Conservation (phyloP, 1,284 basidiomycete genomes). For the Xanthoconium separans region DNA sequence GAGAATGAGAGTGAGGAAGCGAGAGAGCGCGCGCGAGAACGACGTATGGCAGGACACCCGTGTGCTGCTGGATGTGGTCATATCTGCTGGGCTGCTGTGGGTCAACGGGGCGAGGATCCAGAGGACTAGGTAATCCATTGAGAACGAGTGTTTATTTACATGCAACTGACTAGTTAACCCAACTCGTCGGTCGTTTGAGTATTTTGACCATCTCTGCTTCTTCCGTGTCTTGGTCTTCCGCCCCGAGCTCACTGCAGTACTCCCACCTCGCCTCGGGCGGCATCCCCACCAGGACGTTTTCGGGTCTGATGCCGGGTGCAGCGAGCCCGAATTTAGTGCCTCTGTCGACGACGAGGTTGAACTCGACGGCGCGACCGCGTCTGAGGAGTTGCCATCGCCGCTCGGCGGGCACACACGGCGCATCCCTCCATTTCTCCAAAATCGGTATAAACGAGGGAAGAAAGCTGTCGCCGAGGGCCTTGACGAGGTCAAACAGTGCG, state of each 20-base stretch:
- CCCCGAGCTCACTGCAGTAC: constrained; percentile 79
- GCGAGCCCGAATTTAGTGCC: constrained; percentile 86
- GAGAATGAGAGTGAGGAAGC: constrained; percentile 8
- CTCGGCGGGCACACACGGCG: constrained; percentile 37
- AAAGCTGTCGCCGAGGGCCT: constrained; percentile 71
- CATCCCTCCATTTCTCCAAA: constrained; percentile 60
- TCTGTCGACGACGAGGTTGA: constrained; percentile 85
- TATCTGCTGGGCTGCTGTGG: constrained; percentile 52
- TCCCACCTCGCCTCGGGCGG: constrained; percentile 91
- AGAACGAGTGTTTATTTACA: no score
- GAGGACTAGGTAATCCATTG: background rate
- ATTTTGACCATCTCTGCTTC: constrained; percentile 70
- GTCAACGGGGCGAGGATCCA: constrained; percentile 4
- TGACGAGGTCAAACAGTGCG: constrained; percentile 68
- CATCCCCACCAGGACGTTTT: constrained; percentile 88
- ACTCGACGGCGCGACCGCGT: constrained; percentile 88
- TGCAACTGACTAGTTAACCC: constrained; percentile 44
- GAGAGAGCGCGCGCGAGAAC: constrained; percentile 9
- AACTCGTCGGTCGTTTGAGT: constrained; percentile 67
- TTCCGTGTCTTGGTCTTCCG: constrained; percentile 55
- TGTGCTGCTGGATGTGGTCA: constrained; percentile 71
- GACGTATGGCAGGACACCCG: constrained; percentile 42
- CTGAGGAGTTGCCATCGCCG: constrained; percentile 88
- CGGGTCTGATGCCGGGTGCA: constrained; percentile 84
- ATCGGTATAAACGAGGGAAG: constrained; percentile 83